These are phyloP conservation scores for Aschersonia sp. DNA, from an alignment of 2,329 filamentous ascomycete species.

Conservation along the genomic window DNA sequence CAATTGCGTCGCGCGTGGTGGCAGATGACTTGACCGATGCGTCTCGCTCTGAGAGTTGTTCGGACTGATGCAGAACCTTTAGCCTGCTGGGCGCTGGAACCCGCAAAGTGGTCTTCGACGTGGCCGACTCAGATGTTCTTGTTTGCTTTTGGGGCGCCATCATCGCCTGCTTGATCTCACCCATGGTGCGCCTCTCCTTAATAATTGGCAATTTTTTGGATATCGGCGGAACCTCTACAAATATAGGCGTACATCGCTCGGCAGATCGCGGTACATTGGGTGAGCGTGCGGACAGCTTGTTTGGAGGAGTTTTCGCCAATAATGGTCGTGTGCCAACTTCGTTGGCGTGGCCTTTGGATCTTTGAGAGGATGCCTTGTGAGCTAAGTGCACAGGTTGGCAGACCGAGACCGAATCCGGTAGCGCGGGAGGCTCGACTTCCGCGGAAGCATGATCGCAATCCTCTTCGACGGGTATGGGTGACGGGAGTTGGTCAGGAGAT, in stretches of 20 bases:
- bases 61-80: neutral
- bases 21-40: neutral
- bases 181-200: slow-evolving; percentile 4
- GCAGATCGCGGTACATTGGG: slow-evolving; percentile 3
- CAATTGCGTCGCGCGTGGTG: neutral
- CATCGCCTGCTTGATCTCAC: slow-evolving; percentile 4
- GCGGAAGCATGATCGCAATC: no score
- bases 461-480: no score
- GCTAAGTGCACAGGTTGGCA: no score
- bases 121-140: neutral
- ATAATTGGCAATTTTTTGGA: neutral
- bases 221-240: neutral
- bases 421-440: no score
- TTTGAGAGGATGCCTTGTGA: no score
- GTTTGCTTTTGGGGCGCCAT: slow-evolving; percentile 2
- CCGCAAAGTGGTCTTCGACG: neutral
- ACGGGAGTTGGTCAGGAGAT: no score
- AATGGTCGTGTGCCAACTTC: neutral
- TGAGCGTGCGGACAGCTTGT: neutral
- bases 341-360: no score
- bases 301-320: neutral
- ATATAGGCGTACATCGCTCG: slow-evolving; percentile 4
- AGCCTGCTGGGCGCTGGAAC: neutral
- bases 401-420: no score
- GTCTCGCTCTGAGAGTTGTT: neutral